Percentiles rank a stretch among this genome's conserved stretches.
Conservation (phyloP, 768 basidiomycete species). For the Tremella mesenterica region DNA sequence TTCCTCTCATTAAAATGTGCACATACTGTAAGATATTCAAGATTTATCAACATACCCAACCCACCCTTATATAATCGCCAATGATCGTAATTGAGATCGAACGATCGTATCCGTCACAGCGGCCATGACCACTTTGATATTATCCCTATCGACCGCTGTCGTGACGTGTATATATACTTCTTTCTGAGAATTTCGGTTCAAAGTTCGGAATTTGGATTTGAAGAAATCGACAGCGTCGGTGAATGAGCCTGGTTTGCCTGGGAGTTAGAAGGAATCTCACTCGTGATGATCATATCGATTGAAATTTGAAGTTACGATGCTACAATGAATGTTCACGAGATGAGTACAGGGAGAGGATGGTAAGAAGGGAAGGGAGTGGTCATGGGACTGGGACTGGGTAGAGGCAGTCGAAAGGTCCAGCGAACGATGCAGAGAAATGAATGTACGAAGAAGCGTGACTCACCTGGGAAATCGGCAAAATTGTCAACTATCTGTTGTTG, state of each 20-base stretch:
- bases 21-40: too few species aligned
- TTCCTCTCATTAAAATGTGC: too few species aligned
- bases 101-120: constrained; percentile 49
- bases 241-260: constrained; percentile 54
- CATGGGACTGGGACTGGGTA: too few species aligned
- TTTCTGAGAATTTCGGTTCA: constrained; percentile 72
- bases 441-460: not conserved
- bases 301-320: not conserved
- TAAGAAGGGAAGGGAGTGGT: too few species aligned
- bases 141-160: constrained; percentile 20
- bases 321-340: not conserved
- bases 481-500: constrained; percentile 77
- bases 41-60: not conserved
- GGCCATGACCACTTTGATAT: constrained; percentile 90
- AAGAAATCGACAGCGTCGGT: constrained; percentile 80
- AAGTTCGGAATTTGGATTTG: constrained; percentile 68
- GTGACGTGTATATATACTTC: constrained; percentile 62
- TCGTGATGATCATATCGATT: not conserved
- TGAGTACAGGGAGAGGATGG: too few species aligned
- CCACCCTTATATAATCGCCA: constrained; percentile 33
- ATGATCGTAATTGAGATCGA: constrained; percentile 19
- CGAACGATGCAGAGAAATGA: not conserved
- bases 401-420: too few species aligned
- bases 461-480: constrained; percentile 82
- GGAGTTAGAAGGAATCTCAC: not conserved